Conservation (phyloP, 2,329 filamentous ascomycete species). For the Chaetomium sp. region DNA sequence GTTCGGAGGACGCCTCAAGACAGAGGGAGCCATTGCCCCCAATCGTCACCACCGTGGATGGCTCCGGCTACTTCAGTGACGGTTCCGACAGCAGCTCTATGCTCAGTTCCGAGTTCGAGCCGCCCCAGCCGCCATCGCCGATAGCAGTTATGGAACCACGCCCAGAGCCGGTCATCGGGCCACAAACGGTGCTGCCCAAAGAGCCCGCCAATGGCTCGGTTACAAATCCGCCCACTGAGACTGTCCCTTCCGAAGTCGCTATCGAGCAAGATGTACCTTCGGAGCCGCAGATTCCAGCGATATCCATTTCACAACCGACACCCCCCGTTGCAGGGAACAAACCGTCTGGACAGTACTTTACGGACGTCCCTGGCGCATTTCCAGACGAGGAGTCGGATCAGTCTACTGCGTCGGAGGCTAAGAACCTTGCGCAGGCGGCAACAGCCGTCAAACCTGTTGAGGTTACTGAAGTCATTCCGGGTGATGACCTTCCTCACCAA, state of each 20-base stretch:
- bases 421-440: neutral
- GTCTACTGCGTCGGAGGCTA: slow-evolving; percentile 16
- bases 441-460: neutral
- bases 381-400: slow-evolving; percentile 46
- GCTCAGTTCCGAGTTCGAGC: slow-evolving; percentile 45
- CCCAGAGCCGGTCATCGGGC: neutral
- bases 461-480: neutral
- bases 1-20: slow-evolving; percentile 58
- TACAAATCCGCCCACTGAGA: slow-evolving; percentile 1
- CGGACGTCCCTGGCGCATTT: slow-evolving; percentile 63
- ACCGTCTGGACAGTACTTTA: slow-evolving; percentile 38
- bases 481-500: neutral
- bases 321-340: slow-evolving; percentile 38
- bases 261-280: slow-evolving; percentile 10
- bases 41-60: slow-evolving; percentile 70
- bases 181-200: slow-evolving; percentile 19
- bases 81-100: slow-evolving; percentile 46
- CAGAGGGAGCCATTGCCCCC: slow-evolving; percentile 68
- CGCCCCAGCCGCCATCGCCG: slow-evolving; percentile 26
- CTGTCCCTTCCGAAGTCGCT: slow-evolving; percentile 2
- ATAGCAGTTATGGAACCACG: neutral
- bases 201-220: slow-evolving; percentile 6
- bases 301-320: slow-evolving; percentile 50
- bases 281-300: slow-evolving; percentile 44
- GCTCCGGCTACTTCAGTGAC: slow-evolving; percentile 64